Evolutionary conservation across 2,329 filamentous ascomycete species (phyloP).

Genomic region (Escovopsis sp.): DNA sequence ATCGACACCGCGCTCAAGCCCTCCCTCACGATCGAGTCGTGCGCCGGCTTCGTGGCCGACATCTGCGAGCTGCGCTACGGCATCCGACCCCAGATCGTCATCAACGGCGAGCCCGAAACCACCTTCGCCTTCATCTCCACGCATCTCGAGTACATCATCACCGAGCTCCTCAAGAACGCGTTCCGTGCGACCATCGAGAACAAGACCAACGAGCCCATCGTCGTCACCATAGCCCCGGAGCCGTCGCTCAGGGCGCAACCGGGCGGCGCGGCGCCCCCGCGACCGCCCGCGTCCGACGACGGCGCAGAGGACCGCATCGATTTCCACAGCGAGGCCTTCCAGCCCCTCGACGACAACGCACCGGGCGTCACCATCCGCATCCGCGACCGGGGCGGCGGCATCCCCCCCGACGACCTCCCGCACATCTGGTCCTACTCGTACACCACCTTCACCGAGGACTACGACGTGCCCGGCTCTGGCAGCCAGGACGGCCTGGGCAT

Average conservation of each 20-base stretch:
- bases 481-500: slow-evolving; percentile 49
- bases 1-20: slow-evolving; percentile 85
- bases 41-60: slow-evolving; percentile 82
- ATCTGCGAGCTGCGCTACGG: slow-evolving; percentile 96
- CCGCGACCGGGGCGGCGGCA: slow-evolving; percentile 87
- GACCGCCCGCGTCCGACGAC: slow-evolving; percentile 15
- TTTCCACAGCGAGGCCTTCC: slow-evolving; percentile 33
- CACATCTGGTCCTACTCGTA: slow-evolving; percentile 97
- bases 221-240: slow-evolving; percentile 78
- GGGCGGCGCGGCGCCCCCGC: too few species aligned
- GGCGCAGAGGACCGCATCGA: slow-evolving; percentile 24
- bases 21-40: slow-evolving; percentile 65
- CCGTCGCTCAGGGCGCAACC: slow-evolving; percentile 24
- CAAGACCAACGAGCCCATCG: slow-evolving; percentile 66
- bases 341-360: slow-evolving; percentile 46
- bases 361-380: slow-evolving; percentile 92
- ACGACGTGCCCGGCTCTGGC: slow-evolving; percentile 25
- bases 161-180: slow-evolving; percentile 90
- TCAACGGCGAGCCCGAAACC: slow-evolving; percentile 78
- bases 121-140: slow-evolving; percentile 88
- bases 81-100: slow-evolving; percentile 61
- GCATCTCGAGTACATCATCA: slow-evolving; percentile 94
- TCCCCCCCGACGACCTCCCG: slow-evolving; percentile 65
- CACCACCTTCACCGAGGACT: slow-evolving; percentile 69
- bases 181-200: slow-evolving; percentile 87